Evolutionary conservation across 1,284 basidiomycete species (phyloP).

Genomic region (Fomitopsis palustris): DNA sequence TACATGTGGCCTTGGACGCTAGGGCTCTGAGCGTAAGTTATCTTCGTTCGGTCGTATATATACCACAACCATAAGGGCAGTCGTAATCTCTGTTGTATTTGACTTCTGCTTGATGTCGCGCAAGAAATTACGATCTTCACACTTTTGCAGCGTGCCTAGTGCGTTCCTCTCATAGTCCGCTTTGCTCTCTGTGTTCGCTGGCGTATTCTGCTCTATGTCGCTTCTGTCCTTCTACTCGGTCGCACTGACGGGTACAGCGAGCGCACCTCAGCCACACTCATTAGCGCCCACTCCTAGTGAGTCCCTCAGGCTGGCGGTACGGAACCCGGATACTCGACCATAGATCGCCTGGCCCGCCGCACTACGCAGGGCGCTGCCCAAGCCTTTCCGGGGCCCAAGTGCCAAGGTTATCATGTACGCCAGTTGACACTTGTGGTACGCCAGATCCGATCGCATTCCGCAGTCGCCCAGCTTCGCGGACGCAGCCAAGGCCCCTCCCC

Average conservation of each 20-base stretch:
- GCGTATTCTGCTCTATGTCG: too few relatives aligned
- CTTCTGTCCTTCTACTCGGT: too few relatives aligned
- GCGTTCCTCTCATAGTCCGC: too few relatives aligned
- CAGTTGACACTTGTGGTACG: background rate
- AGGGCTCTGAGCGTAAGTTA: constrained; percentile 6
- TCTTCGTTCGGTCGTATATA: background rate
- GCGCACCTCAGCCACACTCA: background rate
- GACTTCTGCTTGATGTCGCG: background rate
- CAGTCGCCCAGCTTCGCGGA: background rate
- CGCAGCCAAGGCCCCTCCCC: too few relatives aligned
- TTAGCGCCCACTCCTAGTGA: background rate
- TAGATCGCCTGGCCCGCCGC: too few relatives aligned
- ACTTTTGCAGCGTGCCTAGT: too few relatives aligned
- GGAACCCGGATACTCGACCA: background rate
- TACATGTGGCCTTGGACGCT: background rate
- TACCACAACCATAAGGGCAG: constrained; percentile 3
- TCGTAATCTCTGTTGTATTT: constrained; percentile 13
- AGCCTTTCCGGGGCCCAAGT: too few relatives aligned
- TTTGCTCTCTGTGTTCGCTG: too few relatives aligned
- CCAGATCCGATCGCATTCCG: background rate
- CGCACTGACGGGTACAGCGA: too few relatives aligned
- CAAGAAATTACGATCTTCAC: background rate
- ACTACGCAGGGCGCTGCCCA: too few relatives aligned
- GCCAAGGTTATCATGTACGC: background rate
- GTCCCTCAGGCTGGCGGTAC: background rate